A percentile compares a stretch with the other conserved stretches of the same genome.
phyloP scores from a whole-genome alignment of 2,329 filamentous ascomycete species.

The Sporothrix luriei region DNA sequence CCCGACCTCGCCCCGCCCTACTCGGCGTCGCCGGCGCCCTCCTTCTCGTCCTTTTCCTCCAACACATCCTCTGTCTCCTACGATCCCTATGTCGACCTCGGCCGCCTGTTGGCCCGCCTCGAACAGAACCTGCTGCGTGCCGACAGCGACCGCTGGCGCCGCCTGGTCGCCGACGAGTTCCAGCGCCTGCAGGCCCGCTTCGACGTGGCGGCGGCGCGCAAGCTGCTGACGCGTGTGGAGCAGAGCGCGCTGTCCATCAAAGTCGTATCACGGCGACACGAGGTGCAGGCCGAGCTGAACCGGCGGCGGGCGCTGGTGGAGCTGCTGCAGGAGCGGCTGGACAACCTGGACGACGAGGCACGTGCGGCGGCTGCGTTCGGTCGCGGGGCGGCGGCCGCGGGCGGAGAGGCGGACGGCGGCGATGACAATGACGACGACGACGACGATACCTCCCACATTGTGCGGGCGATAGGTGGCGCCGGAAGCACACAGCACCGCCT shows the following conservation, averaged over 20 bases:
- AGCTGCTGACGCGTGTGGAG: constrained; percentile 69
- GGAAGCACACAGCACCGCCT: background rate
- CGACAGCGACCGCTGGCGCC: constrained; percentile 60
- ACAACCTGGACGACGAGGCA: constrained; percentile 66
- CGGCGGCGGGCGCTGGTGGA: constrained; percentile 68
- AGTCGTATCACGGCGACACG: constrained; percentile 59
- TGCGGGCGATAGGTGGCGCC: constrained; percentile 51
- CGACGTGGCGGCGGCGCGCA: constrained; percentile 73
- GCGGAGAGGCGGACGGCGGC: too few relatives aligned
- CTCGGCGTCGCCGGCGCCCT: constrained; percentile 11
- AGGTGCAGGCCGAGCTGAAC: constrained; percentile 65
- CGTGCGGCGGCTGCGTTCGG: constrained; percentile 40
- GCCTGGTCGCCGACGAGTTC: constrained; percentile 63
- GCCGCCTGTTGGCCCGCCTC: constrained; percentile 65
- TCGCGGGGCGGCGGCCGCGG: constrained; percentile 42
- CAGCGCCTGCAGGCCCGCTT: constrained; percentile 63
- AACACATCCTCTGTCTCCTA: background rate
- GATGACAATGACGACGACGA: constrained; percentile 52
- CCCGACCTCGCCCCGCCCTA: constrained; percentile 23
- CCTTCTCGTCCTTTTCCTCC: background rate
- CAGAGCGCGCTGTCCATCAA: constrained; percentile 65
- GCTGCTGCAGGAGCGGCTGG: constrained; percentile 64
- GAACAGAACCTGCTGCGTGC: constrained; percentile 66
- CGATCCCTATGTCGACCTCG: constrained; percentile 57
- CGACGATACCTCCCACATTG: constrained; percentile 56